Base-by-base conservation (phyloP, 2,329 filamentous ascomycete species). In the Penicillium frequentans region DNA sequence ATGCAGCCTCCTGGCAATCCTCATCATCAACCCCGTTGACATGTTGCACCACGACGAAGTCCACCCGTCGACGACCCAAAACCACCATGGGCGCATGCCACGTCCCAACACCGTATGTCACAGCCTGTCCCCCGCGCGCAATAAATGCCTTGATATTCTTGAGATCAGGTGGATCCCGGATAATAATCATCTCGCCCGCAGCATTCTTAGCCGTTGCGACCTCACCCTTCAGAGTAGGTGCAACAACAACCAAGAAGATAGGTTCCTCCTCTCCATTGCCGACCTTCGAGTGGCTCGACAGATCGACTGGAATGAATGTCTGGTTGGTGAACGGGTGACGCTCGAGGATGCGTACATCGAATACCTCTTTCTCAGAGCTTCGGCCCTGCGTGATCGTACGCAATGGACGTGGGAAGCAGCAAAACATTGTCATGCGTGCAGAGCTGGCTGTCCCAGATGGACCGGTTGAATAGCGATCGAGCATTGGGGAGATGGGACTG, bases 1-100 rank as follows among this genome's bases (percentile, higher is more conserved):
- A 72, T 5, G 72, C 77, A 19, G 90, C 86, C 75, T 96, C 87
- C 79, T 99, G 91, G 68, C 91, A 96, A 75, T 99, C 95, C 77
- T 98, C 93, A 1, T 82, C 77, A 0, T 77, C 84, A 13, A 95
- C 88, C 2, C 90, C 92, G 74, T 96, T 98, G 33, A 87, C 87
- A 77, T 90, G 95, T 78, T 98, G 93, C 64, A 90, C 84, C 2
- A 98, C 93, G 5, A 96, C 84, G 73, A 97, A 98, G 70, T 95
- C 91, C 48, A 97, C 80, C 21, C 86, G 81, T 53, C 79, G 76
- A 45, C 77, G 73, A 1, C 93, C 93, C 49, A 98, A 75, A 16
- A 91, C 92, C 14, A 92, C 90, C 93, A 99, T 98, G 0, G 95
- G 95, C 59, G 93, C 92, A 79, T 99, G 95, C 93, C 88, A 99